A percentile compares a stretch with the other conserved stretches of the same genome.
Evolutionary conservation across 2,329 filamentous ascomycete genomes (phyloP).

Genomic region (Ascocoryne sarcoides): DNA sequence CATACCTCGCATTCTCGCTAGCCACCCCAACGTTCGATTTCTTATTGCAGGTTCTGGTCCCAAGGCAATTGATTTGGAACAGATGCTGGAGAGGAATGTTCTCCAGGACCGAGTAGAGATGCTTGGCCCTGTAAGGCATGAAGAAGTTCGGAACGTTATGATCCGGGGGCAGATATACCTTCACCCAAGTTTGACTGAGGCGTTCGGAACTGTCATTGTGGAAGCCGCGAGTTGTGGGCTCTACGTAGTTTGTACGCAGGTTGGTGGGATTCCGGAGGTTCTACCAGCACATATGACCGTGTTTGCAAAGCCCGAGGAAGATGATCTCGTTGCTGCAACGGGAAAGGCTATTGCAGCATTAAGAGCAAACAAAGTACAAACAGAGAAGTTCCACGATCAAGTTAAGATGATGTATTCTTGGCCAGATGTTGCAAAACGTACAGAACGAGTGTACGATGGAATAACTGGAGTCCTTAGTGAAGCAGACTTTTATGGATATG

Average conservation of each 20-base stretch:
- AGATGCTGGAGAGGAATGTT: constrained; percentile 94
- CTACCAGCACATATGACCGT: constrained; percentile 94
- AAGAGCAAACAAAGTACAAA: constrained; percentile 76
- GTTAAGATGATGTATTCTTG: constrained; percentile 99
- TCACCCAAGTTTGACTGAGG: constrained; percentile 89
- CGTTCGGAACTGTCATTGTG: constrained; percentile 95
- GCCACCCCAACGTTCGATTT: constrained; percentile 88
- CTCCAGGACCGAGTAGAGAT: constrained; percentile 90
- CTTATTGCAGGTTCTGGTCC: constrained; percentile 94
- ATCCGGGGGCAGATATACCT: constrained; percentile 93
- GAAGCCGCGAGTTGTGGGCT: constrained; percentile 93
- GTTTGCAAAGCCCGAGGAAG: constrained; percentile 93
- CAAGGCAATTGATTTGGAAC: constrained; percentile 94
- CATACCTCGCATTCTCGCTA: constrained; percentile 82
- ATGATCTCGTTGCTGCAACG: constrained; percentile 85
- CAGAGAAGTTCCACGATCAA: constrained; percentile 91
- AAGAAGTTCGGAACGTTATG: constrained; percentile 97
- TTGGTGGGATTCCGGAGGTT: constrained; percentile 94
- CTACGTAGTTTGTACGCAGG: constrained; percentile 93
- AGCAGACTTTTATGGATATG: constrained; percentile 80
- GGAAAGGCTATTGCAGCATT: constrained; percentile 81
- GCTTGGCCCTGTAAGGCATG: constrained; percentile 84
- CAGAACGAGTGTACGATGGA: constrained; percentile 90
- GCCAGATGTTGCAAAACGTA: constrained; percentile 89
- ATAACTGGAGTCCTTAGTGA: constrained; percentile 81